Evolutionary conservation across 1,284 basidiomycete species (phyloP), one percentile per base, ranked within the genome.

Genomic region (Lentinula novae-zelandiae): DNA sequence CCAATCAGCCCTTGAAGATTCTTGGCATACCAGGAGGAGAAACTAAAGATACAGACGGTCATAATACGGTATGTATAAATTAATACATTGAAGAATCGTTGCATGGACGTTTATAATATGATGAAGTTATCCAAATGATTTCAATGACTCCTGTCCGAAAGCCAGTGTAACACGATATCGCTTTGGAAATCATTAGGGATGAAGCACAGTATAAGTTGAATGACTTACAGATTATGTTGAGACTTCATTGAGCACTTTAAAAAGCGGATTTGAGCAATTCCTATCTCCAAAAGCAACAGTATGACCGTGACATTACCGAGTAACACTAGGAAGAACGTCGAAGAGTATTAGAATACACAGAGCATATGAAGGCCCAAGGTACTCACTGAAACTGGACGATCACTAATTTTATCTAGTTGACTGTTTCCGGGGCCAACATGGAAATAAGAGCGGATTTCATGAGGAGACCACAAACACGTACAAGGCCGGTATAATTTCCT

Each of bases 161-260:
- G 75, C 89, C 89, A 91, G 70, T 90, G 83, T 17, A 91, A 70
- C 13, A 90, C 83, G 57, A 91, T 90, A 66, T 90, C 88, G 60
- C 87, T 90, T 65, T 13, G 60, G 59, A 49, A 5, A 22, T 40
- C 3, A 27, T 15, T 5, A 22, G 20, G 12, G 1, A 54, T 9
- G 5, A 54, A 9, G 40, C 49, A 57, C 22, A 49, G 22, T 15
- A 13, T 9, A 31, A 8, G 22, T 12, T 54, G 40, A 31, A 40
- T 44, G 56, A 71, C 88, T 61, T 68, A 90, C 88, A 98, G 78
- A 70, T 97, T 97, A 71, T 96, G 92, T 73, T 94, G 92, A 66
- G 88, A 95, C 76, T 96, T 96, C 89, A 96, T 95, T 15, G 93
- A 95, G 71, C 91, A 92, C 91, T 93, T 38, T 9, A 34, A 22